phyloP scores from a whole-genome alignment of 768 basidiomycete species.

The Inosperma sp. region DNA sequence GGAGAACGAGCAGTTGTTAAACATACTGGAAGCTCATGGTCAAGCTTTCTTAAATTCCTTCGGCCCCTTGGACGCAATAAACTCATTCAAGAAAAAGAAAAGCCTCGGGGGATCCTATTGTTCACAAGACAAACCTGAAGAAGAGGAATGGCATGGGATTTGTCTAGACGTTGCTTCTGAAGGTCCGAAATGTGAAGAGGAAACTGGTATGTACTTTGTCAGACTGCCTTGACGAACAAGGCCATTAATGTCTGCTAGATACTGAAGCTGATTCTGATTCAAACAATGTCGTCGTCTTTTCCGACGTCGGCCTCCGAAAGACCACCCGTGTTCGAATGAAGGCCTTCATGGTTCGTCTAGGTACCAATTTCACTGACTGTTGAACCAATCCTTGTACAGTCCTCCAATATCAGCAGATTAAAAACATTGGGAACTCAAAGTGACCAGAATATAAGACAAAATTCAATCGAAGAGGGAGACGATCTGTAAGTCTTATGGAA shows the following conservation, averaged over 20 bases:
- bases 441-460: conserved; percentile 20
- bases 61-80: conserved; percentile 8
- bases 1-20: conserved; percentile 32
- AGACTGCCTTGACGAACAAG: not conserved
- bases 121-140: conserved; percentile 19
- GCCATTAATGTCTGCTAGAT: conserved; percentile 30
- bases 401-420: conserved; percentile 70
- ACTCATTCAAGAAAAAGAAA: conserved; percentile 15
- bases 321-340: conserved; percentile 45
- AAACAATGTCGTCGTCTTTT: conserved; percentile 54
- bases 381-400: conserved; percentile 39
- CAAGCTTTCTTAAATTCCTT: conserved; percentile 45
- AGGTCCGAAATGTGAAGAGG: conserved; percentile 14
- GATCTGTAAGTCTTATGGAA: conserved; percentile 47
- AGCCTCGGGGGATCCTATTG: not conserved
- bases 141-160: conserved; percentile 17
- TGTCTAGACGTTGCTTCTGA: conserved; percentile 9
- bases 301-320: conserved; percentile 21
- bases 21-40: conserved; percentile 44
- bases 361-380: not conserved
- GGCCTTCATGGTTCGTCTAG: conserved; percentile 67
- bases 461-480: conserved; percentile 45
- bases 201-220: conserved; percentile 7
- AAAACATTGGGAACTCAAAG: conserved; percentile 29
- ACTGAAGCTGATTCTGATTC: conserved; percentile 28